Evolutionary conservation across 2,329 filamentous ascomycete species (phyloP).

Genomic region (Arthroderma uncinatum): DNA sequence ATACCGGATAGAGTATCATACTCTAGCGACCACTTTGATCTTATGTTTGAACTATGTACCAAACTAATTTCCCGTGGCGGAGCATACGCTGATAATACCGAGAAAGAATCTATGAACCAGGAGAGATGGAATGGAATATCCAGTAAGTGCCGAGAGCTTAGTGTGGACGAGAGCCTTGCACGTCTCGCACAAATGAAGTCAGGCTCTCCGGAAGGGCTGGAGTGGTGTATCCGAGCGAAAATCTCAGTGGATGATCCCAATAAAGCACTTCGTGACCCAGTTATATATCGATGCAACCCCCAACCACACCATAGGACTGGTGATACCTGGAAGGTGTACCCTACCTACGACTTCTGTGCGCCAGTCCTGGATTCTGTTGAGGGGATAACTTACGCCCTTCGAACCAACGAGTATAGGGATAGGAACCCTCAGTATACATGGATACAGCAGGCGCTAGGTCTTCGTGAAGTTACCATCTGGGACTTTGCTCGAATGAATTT

Average conservation of each 20-base stretch:
- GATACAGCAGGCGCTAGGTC: slow-evolving; percentile 26
- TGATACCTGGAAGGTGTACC: slow-evolving; percentile 47
- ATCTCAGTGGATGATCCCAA: slow-evolving; percentile 76
- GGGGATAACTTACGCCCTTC: slow-evolving; percentile 47
- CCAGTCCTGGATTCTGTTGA: slow-evolving; percentile 47
- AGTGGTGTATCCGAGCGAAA: slow-evolving; percentile 78
- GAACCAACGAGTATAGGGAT: slow-evolving; percentile 43
- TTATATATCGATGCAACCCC: slow-evolving; percentile 80
- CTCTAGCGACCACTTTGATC: slow-evolving; percentile 82
- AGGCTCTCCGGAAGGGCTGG: slow-evolving; percentile 51
- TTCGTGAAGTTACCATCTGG: slow-evolving; percentile 26
- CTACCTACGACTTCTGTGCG: slow-evolving; percentile 49
- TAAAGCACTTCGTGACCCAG: slow-evolving; percentile 79
- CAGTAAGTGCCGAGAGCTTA: slow-evolving; percentile 60
- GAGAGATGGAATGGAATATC: slow-evolving; percentile 68
- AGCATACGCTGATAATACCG: slow-evolving; percentile 80
- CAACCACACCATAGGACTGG: slow-evolving; percentile 47
- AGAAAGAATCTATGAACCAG: slow-evolving; percentile 67
- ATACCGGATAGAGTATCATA: slow-evolving; percentile 68
- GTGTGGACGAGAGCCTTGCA: slow-evolving; percentile 63
- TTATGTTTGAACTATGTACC: slow-evolving; percentile 69
- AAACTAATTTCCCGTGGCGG: slow-evolving; percentile 66
- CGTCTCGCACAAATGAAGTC: slow-evolving; percentile 82
- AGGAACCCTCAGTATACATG: slow-evolving; percentile 27
- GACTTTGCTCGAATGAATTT: slow-evolving; percentile 32